Base-by-base conservation (phyloP, 148 eudicot species). In the Camellia granthamiana region DNA sequence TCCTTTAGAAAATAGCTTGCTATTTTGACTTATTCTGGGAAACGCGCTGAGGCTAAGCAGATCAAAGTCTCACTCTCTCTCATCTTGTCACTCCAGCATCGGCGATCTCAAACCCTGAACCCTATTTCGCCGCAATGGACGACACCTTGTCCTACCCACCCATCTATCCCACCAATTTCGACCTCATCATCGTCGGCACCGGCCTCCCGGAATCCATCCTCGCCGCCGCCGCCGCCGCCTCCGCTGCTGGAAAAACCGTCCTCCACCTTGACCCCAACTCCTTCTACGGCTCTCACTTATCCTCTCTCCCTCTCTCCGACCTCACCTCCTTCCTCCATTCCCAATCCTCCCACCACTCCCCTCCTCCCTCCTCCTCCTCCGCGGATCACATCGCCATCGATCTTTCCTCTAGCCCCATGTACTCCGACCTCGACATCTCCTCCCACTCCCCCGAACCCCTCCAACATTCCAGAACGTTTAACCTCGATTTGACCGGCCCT, bases 181-280 rank as follows among this genome's bases (percentile, higher is more conserved):
- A 95, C 84, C 84, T 95, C 14, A 92, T 93, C 66, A 60, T 95
- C 72, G 64, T 95, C 82, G 97, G 97, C 78, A 95, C 97, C 77
- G 93, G 98, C 60, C 81, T 92, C 0, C 88, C 97, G 1, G 88
- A 91, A 80, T 90, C 98, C 77, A 81, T 95, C 78, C 65, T 93
- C 56, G 88, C 98, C 83, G 91, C 97, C 56, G 88, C 98, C 83
- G 91, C 97, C 82, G 93, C 93, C 42, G 90, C 97, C 18, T 84
- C 97, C 56, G 65, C 92, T 75, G 87, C 88, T 86, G 92, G 91
- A 0, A 95, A 90, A 88, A 44, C 97, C 67, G 97, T 95, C 88
- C 97, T 95, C 82, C 97, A 93, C 80, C 90, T 95, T 73, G 98
- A 95, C 80, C 91, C 97, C 13, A 93, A 90, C 86, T 84, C 97